Conservation (phyloP, 331 rosid genomes). For the Stylosanthes scabra region DNA sequence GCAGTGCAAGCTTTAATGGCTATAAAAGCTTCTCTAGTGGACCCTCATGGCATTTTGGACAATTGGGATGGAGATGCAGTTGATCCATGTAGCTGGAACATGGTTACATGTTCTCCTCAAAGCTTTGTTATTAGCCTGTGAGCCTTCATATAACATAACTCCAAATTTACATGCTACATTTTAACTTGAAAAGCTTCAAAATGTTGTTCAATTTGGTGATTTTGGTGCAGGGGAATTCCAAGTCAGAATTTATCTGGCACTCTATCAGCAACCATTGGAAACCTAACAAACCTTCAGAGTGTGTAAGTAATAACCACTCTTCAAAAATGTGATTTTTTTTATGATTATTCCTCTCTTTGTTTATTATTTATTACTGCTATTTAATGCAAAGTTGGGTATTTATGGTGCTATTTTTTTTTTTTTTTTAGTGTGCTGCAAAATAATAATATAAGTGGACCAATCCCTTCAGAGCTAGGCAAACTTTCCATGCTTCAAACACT, state of each 20-base stretch:
- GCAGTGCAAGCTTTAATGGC: conserved; percentile 93
- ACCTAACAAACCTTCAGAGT: conserved; percentile 87
- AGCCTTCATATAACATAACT: conserved; percentile 35
- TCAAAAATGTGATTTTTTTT: too few species aligned
- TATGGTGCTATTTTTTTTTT: too few species aligned
- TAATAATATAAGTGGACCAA: conserved; percentile 59
- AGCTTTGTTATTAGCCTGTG: conserved; percentile 78
- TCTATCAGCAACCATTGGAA: conserved; percentile 90
- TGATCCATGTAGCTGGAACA: conserved; percentile 99
- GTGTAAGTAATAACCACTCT: conserved; percentile 62
- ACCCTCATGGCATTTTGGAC: conserved; percentile 92
- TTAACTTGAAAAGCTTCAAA: conserved; percentile 25
- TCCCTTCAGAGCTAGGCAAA: conserved; percentile 58
- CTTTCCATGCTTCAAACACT: conserved; percentile 58
- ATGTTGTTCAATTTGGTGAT: conserved; percentile 22
- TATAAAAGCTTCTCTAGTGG: conserved; percentile 69
- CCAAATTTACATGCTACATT: conserved; percentile 11
- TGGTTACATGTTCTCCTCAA: too few species aligned
- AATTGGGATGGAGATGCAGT: conserved; percentile 95
- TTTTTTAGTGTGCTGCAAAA: conserved; percentile 59
- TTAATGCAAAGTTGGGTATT: conserved; percentile 5
- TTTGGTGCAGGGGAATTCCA: conserved; percentile 86
- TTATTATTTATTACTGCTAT: neutral
- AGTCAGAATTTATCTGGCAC: conserved; percentile 93
- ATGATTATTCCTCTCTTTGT: neutral